Evolutionary conservation across 1,284 basidiomycete genomes (phyloP).

Genomic region (Pseudozyma sp.): DNA sequence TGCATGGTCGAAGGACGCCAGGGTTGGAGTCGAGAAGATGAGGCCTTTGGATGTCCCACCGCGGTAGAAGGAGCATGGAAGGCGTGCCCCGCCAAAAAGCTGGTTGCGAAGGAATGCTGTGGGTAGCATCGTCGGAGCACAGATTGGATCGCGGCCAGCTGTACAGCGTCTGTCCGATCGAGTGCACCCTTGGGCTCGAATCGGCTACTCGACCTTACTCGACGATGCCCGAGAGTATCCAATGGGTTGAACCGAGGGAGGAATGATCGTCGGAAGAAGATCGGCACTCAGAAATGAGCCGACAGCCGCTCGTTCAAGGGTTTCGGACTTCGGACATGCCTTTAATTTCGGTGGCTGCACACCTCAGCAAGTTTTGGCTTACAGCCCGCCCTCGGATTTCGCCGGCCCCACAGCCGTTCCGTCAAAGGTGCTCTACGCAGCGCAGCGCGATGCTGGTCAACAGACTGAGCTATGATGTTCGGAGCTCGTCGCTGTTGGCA

Average conservation of each 20-base stretch:
- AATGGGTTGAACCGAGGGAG: neutral
- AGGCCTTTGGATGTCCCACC: slow-evolving; percentile 85
- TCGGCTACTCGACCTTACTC: no score
- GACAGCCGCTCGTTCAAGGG: neutral
- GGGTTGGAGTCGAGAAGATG: slow-evolving; percentile 74
- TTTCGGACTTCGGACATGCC: slow-evolving; percentile 21
- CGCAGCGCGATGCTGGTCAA: no score
- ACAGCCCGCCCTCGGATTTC: slow-evolving; percentile 14
- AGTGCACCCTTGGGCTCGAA: no score
- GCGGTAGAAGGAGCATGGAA: slow-evolving; percentile 67
- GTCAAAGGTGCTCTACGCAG: no score
- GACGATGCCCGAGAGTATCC: no score
- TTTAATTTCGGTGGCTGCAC: neutral
- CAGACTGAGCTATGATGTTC: no score
- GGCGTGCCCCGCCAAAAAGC: slow-evolving; percentile 11
- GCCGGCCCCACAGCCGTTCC: slow-evolving; percentile 13
- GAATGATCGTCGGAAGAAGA: neutral
- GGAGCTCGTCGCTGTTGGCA: no score
- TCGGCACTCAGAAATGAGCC: neutral
- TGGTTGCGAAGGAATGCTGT: slow-evolving; percentile 2
- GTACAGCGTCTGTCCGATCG: no score
- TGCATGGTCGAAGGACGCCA: slow-evolving; percentile 49
- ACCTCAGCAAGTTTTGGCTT: neutral
- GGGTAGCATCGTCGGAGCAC: slow-evolving; percentile 11
- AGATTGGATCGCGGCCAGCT: neutral